Base-by-base conservation (phyloP, 1,284 basidiomycete species). In the Ganoderma leucocontextum region DNA sequence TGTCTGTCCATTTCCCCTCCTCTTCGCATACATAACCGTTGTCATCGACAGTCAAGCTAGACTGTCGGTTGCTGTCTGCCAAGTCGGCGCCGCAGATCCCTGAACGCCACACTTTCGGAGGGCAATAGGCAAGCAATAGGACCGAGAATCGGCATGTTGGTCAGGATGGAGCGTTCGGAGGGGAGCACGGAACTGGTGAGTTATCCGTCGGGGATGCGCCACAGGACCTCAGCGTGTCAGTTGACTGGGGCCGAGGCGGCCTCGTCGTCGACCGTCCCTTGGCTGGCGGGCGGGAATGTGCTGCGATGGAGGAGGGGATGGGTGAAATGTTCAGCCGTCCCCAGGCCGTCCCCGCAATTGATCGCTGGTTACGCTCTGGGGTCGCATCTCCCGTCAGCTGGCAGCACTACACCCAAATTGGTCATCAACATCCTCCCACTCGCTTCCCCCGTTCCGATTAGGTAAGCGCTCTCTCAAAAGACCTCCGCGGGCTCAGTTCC, bases 391-490 rank as follows among this genome's bases (percentile, higher is more conserved):
- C 66, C 55, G 71, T 72, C 71, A 72, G 64, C 64, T 70, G 71
- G 62, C 49, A 62, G 66, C n/a, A 61, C 72, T 68, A 71, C 67
- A 49, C 72, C 67, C 49, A 38, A 72, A 62, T 5, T 6, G 68
- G 70, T 19, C 29, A 38, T 13, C 53, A 33, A 29, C 22, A 38
- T 22, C 69, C 55, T 62, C n/a, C 22, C 36, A 53, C 53, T 36
- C 64, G 62, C 63, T 44, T 10, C 41, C 10, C 8, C 25, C 4
- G 33, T 36, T 22, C 15, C 25, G 69, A 57, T 75, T 71, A 75
- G 35, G 66, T 75, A 70, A 75, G 71, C 63, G 22, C 35, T 10
- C 63, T 69, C 68, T 66, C 68, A 70, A 73, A 71, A 73, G 66
- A 66, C 52, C n/a, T 57, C n/a, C 2, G 42, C 60, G 13, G 49